A percentile compares a stretch with the other conserved stretches of the same genome.
These are phyloP conservation scores for Aureoboletus auriporus DNA, from an alignment of 768 basidiomycete genomes.

Conservation along the genomic window DNA sequence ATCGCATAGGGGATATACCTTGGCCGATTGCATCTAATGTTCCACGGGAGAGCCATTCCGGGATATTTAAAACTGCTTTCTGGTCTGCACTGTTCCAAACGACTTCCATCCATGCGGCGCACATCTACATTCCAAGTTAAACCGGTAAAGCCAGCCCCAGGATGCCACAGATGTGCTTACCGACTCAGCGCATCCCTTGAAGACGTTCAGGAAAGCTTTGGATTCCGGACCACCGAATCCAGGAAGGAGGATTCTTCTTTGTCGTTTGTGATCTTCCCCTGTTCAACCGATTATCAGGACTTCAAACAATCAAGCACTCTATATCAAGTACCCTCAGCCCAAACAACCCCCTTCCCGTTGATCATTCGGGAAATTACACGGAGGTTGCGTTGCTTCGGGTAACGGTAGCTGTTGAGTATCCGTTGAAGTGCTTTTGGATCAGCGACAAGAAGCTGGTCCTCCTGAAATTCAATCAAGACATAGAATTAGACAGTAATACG, in stretches of 20 bases:
- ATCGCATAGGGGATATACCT: too few relatives aligned
- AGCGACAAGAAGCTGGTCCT: conserved; percentile 41
- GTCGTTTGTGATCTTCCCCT: conserved; percentile 47
- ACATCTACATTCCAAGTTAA: conserved; percentile 15
- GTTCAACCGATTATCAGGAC: neutral
- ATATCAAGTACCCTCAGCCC: conserved; percentile 37
- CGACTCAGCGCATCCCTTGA: conserved; percentile 34
- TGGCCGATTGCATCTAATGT: too few relatives aligned
- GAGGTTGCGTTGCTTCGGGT: conserved; percentile 33
- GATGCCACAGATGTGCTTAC: conserved; percentile 8
- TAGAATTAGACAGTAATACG: conserved; percentile 2
- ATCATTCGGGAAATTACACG: conserved; percentile 13
- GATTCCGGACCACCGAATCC: conserved; percentile 53
- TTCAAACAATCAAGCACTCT: conserved; percentile 7
- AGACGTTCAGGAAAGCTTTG: conserved; percentile 47
- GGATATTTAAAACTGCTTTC: neutral
- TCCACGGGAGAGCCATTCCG: too few relatives aligned
- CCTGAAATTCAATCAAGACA: conserved; percentile 22
- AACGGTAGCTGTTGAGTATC: conserved; percentile 41
- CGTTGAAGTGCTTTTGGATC: conserved; percentile 44
- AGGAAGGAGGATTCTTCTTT: conserved; percentile 51
- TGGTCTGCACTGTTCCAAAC: conserved; percentile 6
- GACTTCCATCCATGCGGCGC: conserved; percentile 21
- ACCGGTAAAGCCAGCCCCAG: neutral
- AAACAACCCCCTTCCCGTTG: conserved; percentile 35